phyloP scores from a whole-genome alignment of 345 rosid genomes.

The Barbarea vulgaris region DNA sequence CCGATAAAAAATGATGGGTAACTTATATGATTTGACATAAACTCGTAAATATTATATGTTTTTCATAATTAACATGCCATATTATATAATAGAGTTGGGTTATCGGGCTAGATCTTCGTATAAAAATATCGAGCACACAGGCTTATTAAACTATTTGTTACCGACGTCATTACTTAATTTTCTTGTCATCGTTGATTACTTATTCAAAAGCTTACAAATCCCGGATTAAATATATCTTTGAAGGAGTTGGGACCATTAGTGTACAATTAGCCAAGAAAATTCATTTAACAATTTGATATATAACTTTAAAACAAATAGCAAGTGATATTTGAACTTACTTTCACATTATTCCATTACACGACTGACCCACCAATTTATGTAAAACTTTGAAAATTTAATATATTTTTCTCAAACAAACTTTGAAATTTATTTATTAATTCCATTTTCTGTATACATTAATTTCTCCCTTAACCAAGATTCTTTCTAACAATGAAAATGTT shows the following conservation, averaged over 20 bases:
- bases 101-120: neutral
- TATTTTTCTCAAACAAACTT: neutral
- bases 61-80: neutral
- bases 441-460: neutral
- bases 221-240: neutral
- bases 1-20: neutral
- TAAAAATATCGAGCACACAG: neutral
- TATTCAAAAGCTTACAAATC: slow-evolving; percentile 29
- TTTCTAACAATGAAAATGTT: neutral
- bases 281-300: neutral
- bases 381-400: neutral
- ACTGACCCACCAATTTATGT: slow-evolving; percentile 3
- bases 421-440: neutral
- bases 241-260: slow-evolving; percentile 33
- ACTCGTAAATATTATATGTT: neutral
- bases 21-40: neutral
- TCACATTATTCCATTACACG: slow-evolving; percentile 8
- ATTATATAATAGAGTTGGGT: slow-evolving; percentile 12
- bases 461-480: neutral
- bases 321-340: slow-evolving; percentile 12
- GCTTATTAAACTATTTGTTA: neutral
- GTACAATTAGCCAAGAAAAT: slow-evolving; percentile 23
- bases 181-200: neutral
- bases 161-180: slow-evolving; percentile 22
- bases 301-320: slow-evolving; percentile 21